Base-by-base conservation (phyloP, 2,329 filamentous ascomycete genomes). In the Aphanocladium album region DNA sequence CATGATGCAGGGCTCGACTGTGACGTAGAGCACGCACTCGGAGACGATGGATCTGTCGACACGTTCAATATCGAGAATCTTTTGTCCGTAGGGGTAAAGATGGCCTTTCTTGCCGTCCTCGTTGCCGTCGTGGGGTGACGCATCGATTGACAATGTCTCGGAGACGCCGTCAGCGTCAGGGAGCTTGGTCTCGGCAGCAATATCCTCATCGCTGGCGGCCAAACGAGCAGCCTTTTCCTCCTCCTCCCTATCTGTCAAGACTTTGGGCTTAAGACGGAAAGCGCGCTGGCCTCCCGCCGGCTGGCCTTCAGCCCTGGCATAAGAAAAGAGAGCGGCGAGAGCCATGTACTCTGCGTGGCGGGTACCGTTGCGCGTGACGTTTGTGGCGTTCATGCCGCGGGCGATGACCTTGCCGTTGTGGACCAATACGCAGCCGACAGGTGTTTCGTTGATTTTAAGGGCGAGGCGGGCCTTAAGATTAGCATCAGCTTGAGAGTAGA, bases 1-100 rank as follows among this genome's bases (percentile, higher is more conserved):
- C 95, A 99, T 99, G 77, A 99, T 91, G 74, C 95, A 99, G 5
- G 95, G 95, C 76, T 99, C 96, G 58, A 99, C 93, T 0, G 95
- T 99, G 53, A 99, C 95, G 74, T 99, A 99, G 56, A 99, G 84
- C 11, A 87, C 89, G 67, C 82, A 83, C 65, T 93, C 84, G 43
- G 79, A 80, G 66, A 98, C 80, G 64, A 93, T 84, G 14, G 81
- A 82, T 37, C 85, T 82, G 57, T 88, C 82, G 65, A 95, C 83
- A 57, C 80, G 81, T 23, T 82, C 75, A 2, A 74, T 74, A 0
- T 80, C 78, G 62, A 84, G 78, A 0, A 83, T 75, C 69, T 85
- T 86, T 67, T 86, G 83, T 5, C 83, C 83, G 60, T 86, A 86
- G 1, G 83, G 83, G 63, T 79, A 85, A n/a, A 85, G 74, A 59